Base-by-base conservation (phyloP, 164 flowering plant species). In the Buxus sempervirens region DNA sequence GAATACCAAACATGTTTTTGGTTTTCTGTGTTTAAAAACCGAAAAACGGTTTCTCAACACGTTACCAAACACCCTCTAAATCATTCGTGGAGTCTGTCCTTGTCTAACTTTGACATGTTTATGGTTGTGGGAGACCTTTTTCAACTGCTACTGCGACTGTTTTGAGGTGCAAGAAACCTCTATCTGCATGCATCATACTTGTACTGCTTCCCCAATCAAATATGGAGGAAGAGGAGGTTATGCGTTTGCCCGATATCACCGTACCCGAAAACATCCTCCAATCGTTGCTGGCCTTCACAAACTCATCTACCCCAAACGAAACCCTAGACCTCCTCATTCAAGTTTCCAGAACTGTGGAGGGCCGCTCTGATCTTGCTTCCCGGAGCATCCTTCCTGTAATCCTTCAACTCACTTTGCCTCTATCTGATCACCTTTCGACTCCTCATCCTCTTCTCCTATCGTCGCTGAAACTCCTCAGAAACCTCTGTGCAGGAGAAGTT, bases 401-500 rank as follows among this genome's bases (percentile, higher is more conserved):
- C n/a, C 84, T 87, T n/a, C 56, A 74, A 42, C 88, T 86, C n/a
- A 25, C 68, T 54, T 81, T 74, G 54, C 74, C 62, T 61, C 73
- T 81, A 55, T 73, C 75, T 24, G n/a, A n/a, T n/a, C n/a, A n/a
- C n/a, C n/a, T n/a, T n/a, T n/a, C n/a, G n/a, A n/a, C n/a, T n/a
- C n/a, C n/a, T n/a, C 70, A 56, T 5, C 63, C 63, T 9, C 73
- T 72, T 74, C 78, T 84, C 23, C 13, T 70, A 4, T 70, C 72
- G 18, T 73, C 86, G 62, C 62, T 95, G 41, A 83, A 79, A 73
- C 83, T 90, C 60, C 81, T 90, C 19, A 79, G 99, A 68, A 95
- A 92, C 77, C 82, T 95, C 12, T 95, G 96, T 71, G 99, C 96
- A 0, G 95, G 97, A 59, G 91, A 90, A 61, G 58, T 76, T 15